A percentile compares a stretch with the other conserved stretches of the same genome.
Evolutionary conservation across 2,329 filamentous ascomycete species (phyloP).

Genomic region (Emmonsiellopsis sp.): DNA sequence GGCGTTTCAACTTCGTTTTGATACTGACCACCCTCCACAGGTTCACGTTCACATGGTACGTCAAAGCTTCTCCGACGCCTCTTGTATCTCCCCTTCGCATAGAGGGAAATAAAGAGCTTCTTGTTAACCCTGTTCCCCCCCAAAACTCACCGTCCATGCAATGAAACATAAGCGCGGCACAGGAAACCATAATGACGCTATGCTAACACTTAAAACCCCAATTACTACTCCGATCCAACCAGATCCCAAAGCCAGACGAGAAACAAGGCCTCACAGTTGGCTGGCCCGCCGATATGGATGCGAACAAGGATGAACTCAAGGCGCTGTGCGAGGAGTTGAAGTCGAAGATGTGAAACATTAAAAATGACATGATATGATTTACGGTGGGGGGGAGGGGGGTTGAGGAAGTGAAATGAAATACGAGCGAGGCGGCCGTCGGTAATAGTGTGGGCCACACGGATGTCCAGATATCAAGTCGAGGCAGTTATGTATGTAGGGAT

Average conservation of each 20-base stretch:
- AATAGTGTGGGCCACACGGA: too few relatives aligned
- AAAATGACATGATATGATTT: neutral
- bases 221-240: neutral
- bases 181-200: slow-evolving; percentile 4
- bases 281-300: slow-evolving; percentile 63
- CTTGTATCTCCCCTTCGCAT: neutral
- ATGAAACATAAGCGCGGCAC: neutral
- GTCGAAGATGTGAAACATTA: slow-evolving; percentile 62
- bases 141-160: neutral
- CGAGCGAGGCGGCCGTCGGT: neutral
- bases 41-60: slow-evolving; percentile 89
- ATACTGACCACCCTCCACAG: slow-evolving; percentile 31
- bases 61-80: neutral
- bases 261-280: slow-evolving; percentile 67
- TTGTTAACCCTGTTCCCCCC: neutral
- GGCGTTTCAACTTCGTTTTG: slow-evolving; percentile 1
- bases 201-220: neutral
- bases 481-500: too few relatives aligned
- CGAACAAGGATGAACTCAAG: slow-evolving; percentile 77
- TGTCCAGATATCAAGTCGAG: too few relatives aligned
- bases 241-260: slow-evolving; percentile 91
- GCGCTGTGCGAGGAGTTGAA: slow-evolving; percentile 74
- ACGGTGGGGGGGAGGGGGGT: neutral
- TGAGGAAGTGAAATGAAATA: slow-evolving; percentile 3
- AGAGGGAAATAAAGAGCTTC: neutral